Conservation (phyloP, 2,329 filamentous ascomycete genomes). For the Tolypocladium cylindrosporum region DNA sequence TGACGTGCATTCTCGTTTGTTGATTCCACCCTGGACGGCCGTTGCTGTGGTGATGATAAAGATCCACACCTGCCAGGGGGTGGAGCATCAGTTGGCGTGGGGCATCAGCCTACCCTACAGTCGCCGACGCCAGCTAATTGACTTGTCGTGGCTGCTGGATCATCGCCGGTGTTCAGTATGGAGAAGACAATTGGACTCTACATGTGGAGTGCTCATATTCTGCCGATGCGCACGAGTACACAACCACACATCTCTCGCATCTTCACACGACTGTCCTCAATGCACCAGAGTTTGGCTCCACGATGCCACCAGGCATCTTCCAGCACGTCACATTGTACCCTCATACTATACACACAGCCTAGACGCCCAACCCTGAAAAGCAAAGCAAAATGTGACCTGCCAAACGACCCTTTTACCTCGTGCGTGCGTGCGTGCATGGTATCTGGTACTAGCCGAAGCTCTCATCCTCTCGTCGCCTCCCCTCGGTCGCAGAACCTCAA, state of each 20-base stretch:
- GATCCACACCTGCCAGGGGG: not conserved
- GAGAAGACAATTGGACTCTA: no score
- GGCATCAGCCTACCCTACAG: not conserved
- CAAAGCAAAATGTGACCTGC: not conserved
- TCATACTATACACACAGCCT: not conserved
- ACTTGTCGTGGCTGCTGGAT: no score
- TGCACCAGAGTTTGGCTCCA: not conserved
- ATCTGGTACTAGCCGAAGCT: not conserved
- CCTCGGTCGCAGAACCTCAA: not conserved
- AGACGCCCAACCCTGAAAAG: not conserved
- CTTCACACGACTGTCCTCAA: no score
- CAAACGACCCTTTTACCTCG: not conserved
- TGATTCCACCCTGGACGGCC: not conserved
- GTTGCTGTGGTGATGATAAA: constrained; percentile 1
- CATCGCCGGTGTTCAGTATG: not conserved
- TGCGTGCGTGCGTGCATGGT: not conserved
- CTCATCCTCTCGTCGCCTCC: not conserved
- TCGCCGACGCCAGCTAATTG: no score
- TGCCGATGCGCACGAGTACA: no score
- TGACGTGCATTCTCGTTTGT: not conserved
- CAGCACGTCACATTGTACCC: not conserved
- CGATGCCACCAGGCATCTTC: not conserved
- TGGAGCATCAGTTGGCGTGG: not conserved
- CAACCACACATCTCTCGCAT: no score
- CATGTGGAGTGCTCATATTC: no score